Conservation (phyloP, 805 yeast genomes). For the Deakozyma indianensis region DNA sequence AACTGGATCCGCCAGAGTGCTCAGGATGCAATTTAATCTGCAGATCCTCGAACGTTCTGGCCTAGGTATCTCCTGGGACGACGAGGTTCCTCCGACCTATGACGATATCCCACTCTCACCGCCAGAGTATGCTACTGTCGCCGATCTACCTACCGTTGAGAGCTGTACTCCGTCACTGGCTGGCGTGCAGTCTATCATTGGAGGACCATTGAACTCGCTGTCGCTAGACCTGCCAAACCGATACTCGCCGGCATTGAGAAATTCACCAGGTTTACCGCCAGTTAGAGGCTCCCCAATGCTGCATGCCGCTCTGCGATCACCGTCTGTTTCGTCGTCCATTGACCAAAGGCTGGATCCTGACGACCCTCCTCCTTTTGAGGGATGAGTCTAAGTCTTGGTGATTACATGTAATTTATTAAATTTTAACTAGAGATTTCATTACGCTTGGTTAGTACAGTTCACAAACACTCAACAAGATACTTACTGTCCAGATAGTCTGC, state of each 20-base stretch:
- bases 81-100: slow-evolving; percentile 96
- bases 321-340: neutral
- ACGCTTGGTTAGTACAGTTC: too few species aligned
- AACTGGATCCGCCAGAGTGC: slow-evolving; percentile 89
- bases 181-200: neutral
- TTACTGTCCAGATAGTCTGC: slow-evolving; percentile 80
- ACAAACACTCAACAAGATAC: neutral
- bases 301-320: neutral
- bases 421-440: too few species aligned
- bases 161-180: slow-evolving; percentile 3
- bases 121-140: slow-evolving; percentile 48
- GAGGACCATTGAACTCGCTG: neutral
- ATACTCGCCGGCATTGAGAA: neutral
- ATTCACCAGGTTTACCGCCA: neutral
- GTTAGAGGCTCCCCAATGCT: neutral
- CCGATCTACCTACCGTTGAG: slow-evolving; percentile 15
- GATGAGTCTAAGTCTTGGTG: neutral
- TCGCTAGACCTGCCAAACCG: neutral
- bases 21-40: slow-evolving; percentile 89
- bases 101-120: slow-evolving; percentile 80
- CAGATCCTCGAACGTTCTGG: slow-evolving; percentile 82
- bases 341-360: neutral
- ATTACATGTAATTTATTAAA: neutral
- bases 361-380: neutral
- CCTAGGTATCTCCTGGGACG: slow-evolving; percentile 95